These are phyloP conservation scores for Ehretia macrophylla DNA, from an alignment of 257 asterid species.

Conservation along the genomic window DNA sequence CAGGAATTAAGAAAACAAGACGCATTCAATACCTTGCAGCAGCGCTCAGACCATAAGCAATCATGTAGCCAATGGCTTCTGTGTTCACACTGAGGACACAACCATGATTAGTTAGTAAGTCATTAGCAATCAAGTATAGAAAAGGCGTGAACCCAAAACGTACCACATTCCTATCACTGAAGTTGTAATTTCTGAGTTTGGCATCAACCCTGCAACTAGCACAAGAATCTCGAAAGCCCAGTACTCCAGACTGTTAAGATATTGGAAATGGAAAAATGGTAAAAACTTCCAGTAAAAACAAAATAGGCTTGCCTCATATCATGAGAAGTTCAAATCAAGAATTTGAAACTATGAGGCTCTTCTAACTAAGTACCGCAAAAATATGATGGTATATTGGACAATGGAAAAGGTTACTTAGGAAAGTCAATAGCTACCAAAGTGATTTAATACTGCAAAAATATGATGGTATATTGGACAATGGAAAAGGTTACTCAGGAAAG, in stretches of 20 bases:
- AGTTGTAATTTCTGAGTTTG: slow-evolving; percentile 56
- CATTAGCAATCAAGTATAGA: too few species aligned
- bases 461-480: too few species aligned
- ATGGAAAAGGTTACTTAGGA: too few species aligned
- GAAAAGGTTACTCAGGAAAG: too few species aligned
- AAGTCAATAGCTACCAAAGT: too few species aligned
- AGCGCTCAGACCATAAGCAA: slow-evolving; percentile 70
- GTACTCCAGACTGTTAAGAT: slow-evolving; percentile 56
- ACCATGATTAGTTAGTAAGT: not conserved
- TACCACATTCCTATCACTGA: slow-evolving; percentile 86
- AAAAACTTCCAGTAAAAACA: not conserved
- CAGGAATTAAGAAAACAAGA: not conserved
- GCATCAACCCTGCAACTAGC: slow-evolving; percentile 76
- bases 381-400: too few species aligned
- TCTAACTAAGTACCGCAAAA: too few species aligned
- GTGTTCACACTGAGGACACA: slow-evolving; percentile 29
- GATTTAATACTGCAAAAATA: too few species aligned
- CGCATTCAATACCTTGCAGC: slow-evolving; percentile 59
- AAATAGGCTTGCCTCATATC: not conserved
- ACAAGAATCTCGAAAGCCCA: slow-evolving; percentile 91
- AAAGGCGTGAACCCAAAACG: slow-evolving; percentile 1
- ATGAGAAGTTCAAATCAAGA: not conserved
- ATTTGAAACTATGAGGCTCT: too few species aligned
- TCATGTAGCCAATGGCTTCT: slow-evolving; percentile 39
- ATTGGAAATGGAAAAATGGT: not conserved